These are phyloP conservation scores for Saccharomycopsis hybrid DNA, from an alignment of 1,139 yeast genomes.

Conservation along the genomic window DNA sequence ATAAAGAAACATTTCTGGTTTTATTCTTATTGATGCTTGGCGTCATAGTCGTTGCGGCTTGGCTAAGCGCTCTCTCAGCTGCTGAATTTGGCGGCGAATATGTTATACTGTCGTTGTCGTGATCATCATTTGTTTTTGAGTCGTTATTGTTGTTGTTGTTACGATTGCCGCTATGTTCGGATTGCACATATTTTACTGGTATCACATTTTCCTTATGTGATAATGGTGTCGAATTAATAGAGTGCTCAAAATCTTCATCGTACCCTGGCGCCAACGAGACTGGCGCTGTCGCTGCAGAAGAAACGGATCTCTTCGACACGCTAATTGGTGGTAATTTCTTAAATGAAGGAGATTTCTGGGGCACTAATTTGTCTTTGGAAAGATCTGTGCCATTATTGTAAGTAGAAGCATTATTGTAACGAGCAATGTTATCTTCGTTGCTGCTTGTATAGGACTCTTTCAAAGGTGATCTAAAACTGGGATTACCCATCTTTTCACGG, in stretches of 20 bases:
- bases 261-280: slow-evolving; percentile 1
- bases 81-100: background rate
- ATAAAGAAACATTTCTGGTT: background rate
- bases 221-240: slow-evolving; percentile 17
- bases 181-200: slow-evolving; percentile 8
- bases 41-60: background rate
- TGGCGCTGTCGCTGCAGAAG: background rate
- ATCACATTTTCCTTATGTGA: slow-evolving; percentile 16
- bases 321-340: slow-evolving; percentile 4
- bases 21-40: too few relatives aligned
- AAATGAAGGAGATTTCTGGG: slow-evolving; percentile 3
- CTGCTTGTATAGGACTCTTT: too few relatives aligned
- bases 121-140: background rate
- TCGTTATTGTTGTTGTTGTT: background rate
- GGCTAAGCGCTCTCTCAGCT: background rate
- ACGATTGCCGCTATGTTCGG: background rate
- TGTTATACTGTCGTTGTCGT: background rate
- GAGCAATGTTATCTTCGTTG: too few relatives aligned
- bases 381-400: too few relatives aligned
- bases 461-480: too few relatives aligned
- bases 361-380: too few relatives aligned
- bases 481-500: too few relatives aligned
- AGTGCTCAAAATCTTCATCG: slow-evolving; percentile 16
- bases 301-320: slow-evolving; percentile 1
- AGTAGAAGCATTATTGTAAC: too few relatives aligned